A percentile compares a stretch with the other conserved stretches of the same genome.
These are phyloP conservation scores for Gelatoporia subvermispora DNA, from an alignment of 768 basidiomycete genomes.

Conservation along the genomic window DNA sequence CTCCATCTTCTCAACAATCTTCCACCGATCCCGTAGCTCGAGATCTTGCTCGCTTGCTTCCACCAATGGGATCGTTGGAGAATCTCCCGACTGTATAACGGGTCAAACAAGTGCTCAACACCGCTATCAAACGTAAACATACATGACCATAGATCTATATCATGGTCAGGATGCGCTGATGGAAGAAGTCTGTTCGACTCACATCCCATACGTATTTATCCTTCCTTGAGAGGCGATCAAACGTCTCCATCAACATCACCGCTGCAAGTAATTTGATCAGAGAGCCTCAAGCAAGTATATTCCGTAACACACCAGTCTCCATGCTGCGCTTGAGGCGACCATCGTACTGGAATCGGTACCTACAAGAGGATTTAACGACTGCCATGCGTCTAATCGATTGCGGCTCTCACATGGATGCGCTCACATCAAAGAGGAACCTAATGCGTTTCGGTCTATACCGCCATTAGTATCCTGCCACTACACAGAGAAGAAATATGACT, in stretches of 20 bases:
- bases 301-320: conserved; percentile 48
- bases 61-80: conserved; percentile 50
- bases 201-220: conserved; percentile 80
- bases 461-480: background rate
- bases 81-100: conserved; percentile 52
- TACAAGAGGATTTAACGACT: conserved; percentile 13
- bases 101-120: no score
- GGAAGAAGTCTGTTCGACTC: conserved; percentile 23
- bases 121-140: conserved; percentile 20
- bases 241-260: conserved; percentile 74
- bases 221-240: conserved; percentile 55
- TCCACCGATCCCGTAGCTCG: conserved; percentile 59
- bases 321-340: conserved; percentile 57
- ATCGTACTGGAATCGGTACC: conserved; percentile 73
- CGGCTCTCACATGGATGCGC: conserved; percentile 54
- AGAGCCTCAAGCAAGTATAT: background rate
- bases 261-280: conserved; percentile 31
- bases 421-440: conserved; percentile 64
- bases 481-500: conserved; percentile 30
- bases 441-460: conserved; percentile 59
- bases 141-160: conserved; percentile 61
- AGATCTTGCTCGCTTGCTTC: conserved; percentile 43
- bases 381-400: background rate
- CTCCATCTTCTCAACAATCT: conserved; percentile 64
- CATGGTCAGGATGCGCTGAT: background rate